Conservation (phyloP, 1,284 basidiomycete species). For the Ustilago crameri region DNA sequence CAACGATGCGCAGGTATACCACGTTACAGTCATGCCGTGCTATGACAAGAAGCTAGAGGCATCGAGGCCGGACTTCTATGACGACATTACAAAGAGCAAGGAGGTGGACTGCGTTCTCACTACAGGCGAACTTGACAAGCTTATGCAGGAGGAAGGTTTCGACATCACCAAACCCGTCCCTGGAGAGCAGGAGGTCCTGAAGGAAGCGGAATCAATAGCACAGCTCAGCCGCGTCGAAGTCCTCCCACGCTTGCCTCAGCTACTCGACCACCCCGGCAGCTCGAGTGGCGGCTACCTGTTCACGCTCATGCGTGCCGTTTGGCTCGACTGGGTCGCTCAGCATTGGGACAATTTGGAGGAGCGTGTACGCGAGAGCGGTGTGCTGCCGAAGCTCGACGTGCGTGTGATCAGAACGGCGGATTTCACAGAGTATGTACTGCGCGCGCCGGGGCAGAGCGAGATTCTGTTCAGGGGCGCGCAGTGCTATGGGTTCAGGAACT, state of each 20-base stretch:
- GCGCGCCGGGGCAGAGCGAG: conserved; percentile 17
- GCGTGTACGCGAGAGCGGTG: conserved; percentile 9
- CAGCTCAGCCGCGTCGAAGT: conserved; percentile 3
- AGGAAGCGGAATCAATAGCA: conserved; percentile 14
- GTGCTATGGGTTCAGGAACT: conserved; percentile 96
- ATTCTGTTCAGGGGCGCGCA: conserved; percentile 90
- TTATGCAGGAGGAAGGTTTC: conserved; percentile 85
- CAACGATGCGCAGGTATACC: conserved; percentile 73
- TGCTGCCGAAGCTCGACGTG: conserved; percentile 53
- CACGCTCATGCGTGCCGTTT: conserved; percentile 64
- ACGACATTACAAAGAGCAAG: conserved; percentile 71
- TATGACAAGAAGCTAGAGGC: conserved; percentile 99
- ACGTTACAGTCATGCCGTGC: conserved; percentile 98
- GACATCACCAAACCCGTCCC: conserved; percentile 76
- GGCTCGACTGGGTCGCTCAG: conserved; percentile 44
- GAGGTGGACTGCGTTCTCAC: conserved; percentile 98
- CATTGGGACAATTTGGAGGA: conserved; percentile 24
- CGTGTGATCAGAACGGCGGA: conserved; percentile 69
- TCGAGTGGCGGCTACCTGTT: conserved; percentile 95
- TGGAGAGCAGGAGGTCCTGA: conserved; percentile 52
- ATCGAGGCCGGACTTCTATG: conserved; percentile 73
- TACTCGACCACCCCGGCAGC: conserved; percentile 82
- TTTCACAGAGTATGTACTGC: conserved; percentile 75
- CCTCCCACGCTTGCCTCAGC: conserved; percentile 74
- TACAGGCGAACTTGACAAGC: conserved; percentile 89